A percentile compares a stretch with the other conserved stretches of the same genome.
Evolutionary conservation across 2,329 filamentous ascomycete genomes (phyloP).

Genomic region (Paraconiothyrium brasiliense): DNA sequence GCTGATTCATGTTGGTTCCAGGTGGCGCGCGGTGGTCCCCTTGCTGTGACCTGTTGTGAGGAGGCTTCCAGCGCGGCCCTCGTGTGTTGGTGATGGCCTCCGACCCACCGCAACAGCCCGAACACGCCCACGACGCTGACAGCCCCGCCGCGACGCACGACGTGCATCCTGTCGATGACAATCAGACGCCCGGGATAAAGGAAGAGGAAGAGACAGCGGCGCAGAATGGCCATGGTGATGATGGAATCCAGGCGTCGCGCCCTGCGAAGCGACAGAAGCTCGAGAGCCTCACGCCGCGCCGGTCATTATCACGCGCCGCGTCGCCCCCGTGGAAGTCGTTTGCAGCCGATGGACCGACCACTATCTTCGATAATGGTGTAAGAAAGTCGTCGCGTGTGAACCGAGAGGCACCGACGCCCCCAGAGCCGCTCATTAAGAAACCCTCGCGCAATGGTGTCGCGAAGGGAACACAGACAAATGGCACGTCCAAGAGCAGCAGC

Average conservation of each 20-base stretch:
- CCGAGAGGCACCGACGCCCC: slow-evolving; percentile 48
- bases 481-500: slow-evolving; percentile 30
- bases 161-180: slow-evolving; percentile 22
- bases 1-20: slow-evolving; percentile 40
- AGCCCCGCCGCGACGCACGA: slow-evolving; percentile 29
- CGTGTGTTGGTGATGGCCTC: slow-evolving; percentile 43
- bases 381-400: slow-evolving; percentile 70
- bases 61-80: slow-evolving; percentile 30
- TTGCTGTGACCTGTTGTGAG: slow-evolving; percentile 27
- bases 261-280: slow-evolving; percentile 71
- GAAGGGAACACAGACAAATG: slow-evolving; percentile 43
- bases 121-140: slow-evolving; percentile 31
- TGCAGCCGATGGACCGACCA: slow-evolving; percentile 84
- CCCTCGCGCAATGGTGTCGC: slow-evolving; percentile 30
- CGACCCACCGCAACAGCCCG: slow-evolving; percentile 36
- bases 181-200: slow-evolving; percentile 41
- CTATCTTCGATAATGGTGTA: slow-evolving; percentile 73
- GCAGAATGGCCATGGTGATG: slow-evolving; percentile 27
- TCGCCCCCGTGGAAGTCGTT: slow-evolving; percentile 96
- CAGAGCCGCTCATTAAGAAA: slow-evolving; percentile 56
- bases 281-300: slow-evolving; percentile 46
- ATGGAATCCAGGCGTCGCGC: slow-evolving; percentile 39
- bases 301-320: slow-evolving; percentile 57
- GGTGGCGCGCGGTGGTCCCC: slow-evolving; percentile 41
- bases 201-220: slow-evolving; percentile 33